Evolutionary conservation across 1,284 basidiomycete genomes (phyloP), one percentile per base, ranked within the genome.

Genomic region (Vanrija pseudolonga): DNA sequence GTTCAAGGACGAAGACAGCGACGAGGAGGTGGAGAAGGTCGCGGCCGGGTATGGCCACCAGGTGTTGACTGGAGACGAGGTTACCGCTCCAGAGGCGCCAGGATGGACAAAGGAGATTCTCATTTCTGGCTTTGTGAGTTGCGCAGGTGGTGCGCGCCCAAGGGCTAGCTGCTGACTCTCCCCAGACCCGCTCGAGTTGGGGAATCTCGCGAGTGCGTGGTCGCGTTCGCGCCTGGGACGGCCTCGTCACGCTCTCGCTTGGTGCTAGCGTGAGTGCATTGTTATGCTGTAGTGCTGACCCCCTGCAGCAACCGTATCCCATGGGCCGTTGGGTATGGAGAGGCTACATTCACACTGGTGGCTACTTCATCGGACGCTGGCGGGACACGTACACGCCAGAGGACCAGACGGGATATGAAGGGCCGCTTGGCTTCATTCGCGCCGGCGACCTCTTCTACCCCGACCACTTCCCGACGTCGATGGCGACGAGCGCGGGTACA

Each of bases 91-190:
- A 2, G 69, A 74, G 28, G 59, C 64, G 14, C 59, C 66, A 15
- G 75, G 74, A 2, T 76, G 71, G 69, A 74, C 73, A 3, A 76
- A 76, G 58, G 76, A 77, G 68, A 74, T 77, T 50, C 50, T 76
- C 20, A 48, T 77, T 9, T 62, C 66, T 36, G 76, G 76, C 3
- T 60, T 61, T 45, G 68, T 60, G 50, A 65, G 63, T 65, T 53
- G 17, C n/a, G 7, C 28, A 18, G 32, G 46, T 28, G 17, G 23
- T 42, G 17, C 18, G 19, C 15, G 22, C n/a, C n/a, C n/a, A n/a
- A n/a, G 17, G 12, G 22, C 6, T 19, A 3, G 44, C 6, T 22
- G 4, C 22, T 12, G 18, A 38, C 36, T 32, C 5, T 14, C 11
- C 20, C 5, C 40, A 66, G 62, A 50, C 53, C 36, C 58, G 67